Conservation (phyloP, 805 yeast species). For the Sugiyamaella valdiviana region DNA sequence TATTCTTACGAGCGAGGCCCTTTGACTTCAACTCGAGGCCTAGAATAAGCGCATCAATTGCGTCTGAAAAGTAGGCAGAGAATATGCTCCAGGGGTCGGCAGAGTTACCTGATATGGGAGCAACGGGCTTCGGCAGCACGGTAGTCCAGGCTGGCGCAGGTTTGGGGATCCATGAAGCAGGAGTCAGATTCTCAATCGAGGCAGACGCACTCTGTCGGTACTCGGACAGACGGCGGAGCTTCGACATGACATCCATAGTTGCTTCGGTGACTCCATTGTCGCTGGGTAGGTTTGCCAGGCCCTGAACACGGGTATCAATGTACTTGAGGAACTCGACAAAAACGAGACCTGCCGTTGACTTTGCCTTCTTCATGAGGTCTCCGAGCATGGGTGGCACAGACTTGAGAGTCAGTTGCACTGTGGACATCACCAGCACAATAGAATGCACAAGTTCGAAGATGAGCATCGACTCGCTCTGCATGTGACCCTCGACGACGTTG, state of each 20-base stretch:
- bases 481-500: constrained; percentile 36
- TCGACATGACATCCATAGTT: constrained; percentile 65
- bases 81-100: constrained; percentile 34
- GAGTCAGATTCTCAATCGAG: constrained; percentile 46
- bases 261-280: constrained; percentile 69
- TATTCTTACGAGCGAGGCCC: constrained; percentile 26
- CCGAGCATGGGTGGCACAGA: constrained; percentile 17
- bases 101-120: constrained; percentile 39
- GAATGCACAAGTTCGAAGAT: constrained; percentile 56
- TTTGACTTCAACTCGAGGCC: constrained; percentile 58
- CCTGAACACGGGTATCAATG: constrained; percentile 48
- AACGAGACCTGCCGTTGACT: constrained; percentile 29
- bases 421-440: constrained; percentile 33
- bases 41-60: constrained; percentile 65
- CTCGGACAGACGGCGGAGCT: constrained; percentile 58
- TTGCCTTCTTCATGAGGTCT: constrained; percentile 20
- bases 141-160: constrained; percentile 50
- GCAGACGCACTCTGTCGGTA: constrained; percentile 47
- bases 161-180: constrained; percentile 64
- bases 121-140: constrained; percentile 43
- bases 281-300: constrained; percentile 44
- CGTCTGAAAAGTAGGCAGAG: constrained; percentile 66
- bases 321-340: constrained; percentile 52
- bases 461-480: constrained; percentile 45
- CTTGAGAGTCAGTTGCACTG: constrained; percentile 28